phyloP scores from a whole-genome alignment of 1,139 yeast species.

The Geotrichum cucujoidarum region DNA sequence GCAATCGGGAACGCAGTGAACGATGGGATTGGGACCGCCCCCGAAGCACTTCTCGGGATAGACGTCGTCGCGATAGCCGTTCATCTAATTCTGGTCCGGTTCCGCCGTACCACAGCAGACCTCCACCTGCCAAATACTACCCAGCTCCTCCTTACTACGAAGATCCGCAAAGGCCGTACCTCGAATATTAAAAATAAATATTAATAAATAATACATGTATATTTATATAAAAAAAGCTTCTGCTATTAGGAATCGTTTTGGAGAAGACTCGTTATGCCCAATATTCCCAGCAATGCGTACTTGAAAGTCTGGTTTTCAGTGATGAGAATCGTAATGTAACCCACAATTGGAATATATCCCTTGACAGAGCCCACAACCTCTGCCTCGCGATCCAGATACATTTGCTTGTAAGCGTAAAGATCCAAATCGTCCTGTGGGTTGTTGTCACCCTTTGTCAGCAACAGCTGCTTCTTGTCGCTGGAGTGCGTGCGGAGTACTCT shows the following conservation, averaged over 20 bases:
- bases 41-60: slow-evolving; percentile 10
- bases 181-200: slow-evolving; percentile 26
- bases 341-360: slow-evolving; percentile 86
- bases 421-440: slow-evolving; percentile 88
- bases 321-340: slow-evolving; percentile 84
- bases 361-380: slow-evolving; percentile 89
- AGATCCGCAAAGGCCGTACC: slow-evolving; percentile 29
- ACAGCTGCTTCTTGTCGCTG: slow-evolving; percentile 52
- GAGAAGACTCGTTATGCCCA: slow-evolving; percentile 47
- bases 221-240: not conserved
- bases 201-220: not conserved
- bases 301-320: slow-evolving; percentile 84
- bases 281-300: slow-evolving; percentile 60
- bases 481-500: slow-evolving; percentile 81
- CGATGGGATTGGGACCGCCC: slow-evolving; percentile 9
- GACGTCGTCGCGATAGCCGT: slow-evolving; percentile 7
- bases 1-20: slow-evolving; percentile 16
- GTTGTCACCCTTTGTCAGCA: slow-evolving; percentile 94
- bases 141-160: slow-evolving; percentile 20
- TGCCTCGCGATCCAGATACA: slow-evolving; percentile 64
- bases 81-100: not conserved
- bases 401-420: slow-evolving; percentile 71
- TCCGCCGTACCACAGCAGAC: not conserved
- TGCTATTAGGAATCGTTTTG: slow-evolving; percentile 34
- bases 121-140: slow-evolving; percentile 19